phyloP scores from a whole-genome alignment of 2,329 filamentous ascomycete genomes.

The Xylariales sp. region DNA sequence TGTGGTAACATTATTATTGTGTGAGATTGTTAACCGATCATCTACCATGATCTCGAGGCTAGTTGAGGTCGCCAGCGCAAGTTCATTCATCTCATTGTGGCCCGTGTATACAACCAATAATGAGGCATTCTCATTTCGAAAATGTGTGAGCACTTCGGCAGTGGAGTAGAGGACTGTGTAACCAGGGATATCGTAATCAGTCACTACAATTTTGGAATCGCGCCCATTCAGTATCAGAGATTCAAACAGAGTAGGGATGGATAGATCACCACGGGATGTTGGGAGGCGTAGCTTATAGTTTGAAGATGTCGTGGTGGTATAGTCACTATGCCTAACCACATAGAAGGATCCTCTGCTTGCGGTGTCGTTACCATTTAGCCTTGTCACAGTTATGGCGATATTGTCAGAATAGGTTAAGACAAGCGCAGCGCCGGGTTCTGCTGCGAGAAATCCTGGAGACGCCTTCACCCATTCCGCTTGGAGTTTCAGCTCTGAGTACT shows the following conservation, averaged over 20 bases:
- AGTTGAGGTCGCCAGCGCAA: neutral
- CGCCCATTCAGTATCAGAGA: constrained; percentile 35
- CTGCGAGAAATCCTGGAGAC: constrained; percentile 64
- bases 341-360: constrained; percentile 13
- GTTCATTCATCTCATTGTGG: neutral
- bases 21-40: neutral
- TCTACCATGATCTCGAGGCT: neutral
- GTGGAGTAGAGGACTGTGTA: constrained; percentile 62
- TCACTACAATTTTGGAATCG: constrained; percentile 65
- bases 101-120: constrained; percentile 1
- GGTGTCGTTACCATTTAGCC: constrained; percentile 10
- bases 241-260: constrained; percentile 16
- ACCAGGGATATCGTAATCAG: constrained; percentile 61
- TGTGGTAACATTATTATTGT: neutral
- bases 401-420: constrained; percentile 41
- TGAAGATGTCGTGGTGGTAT: constrained; percentile 11
- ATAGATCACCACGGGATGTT: constrained; percentile 12
- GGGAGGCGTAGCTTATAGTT: constrained; percentile 12
- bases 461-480: constrained; percentile 71
- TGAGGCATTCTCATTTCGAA: neutral
- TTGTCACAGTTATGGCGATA: constrained; percentile 37
- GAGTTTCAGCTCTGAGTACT: constrained; percentile 76
- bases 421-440: constrained; percentile 39
- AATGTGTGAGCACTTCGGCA: constrained; percentile 65
- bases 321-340: constrained; percentile 9